These are phyloP conservation scores for Claviceps fusiformis DNA, from an alignment of 2,329 filamentous ascomycete genomes.

Conservation along the genomic window DNA sequence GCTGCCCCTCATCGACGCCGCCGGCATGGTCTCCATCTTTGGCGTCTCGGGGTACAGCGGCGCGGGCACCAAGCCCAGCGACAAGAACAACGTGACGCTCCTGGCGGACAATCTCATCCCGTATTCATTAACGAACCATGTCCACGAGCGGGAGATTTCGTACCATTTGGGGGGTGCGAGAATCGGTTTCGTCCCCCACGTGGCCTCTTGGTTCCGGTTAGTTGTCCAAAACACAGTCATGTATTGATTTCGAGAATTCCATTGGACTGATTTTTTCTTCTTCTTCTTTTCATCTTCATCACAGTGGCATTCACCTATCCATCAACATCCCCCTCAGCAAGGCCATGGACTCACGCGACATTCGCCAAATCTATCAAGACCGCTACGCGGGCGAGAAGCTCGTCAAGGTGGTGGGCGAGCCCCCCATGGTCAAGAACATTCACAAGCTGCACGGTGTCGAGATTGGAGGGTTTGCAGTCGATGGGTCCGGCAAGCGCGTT, in stretches of 20 bases:
- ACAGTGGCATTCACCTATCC: slow-evolving; percentile 80
- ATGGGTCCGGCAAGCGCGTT: slow-evolving; percentile 76
- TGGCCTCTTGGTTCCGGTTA: slow-evolving; percentile 72
- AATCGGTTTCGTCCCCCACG: slow-evolving; percentile 83
- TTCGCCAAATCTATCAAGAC: slow-evolving; percentile 90
- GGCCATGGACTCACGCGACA: slow-evolving; percentile 79
- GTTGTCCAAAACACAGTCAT: not conserved
- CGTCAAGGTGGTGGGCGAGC: slow-evolving; percentile 81
- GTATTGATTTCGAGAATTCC: no score
- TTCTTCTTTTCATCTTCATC: not conserved
- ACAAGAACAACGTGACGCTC: slow-evolving; percentile 78
- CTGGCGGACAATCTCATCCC: slow-evolving; percentile 66
- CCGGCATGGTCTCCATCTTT: slow-evolving; percentile 62
- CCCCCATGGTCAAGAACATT: slow-evolving; percentile 75
- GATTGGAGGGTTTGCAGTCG: slow-evolving; percentile 90
- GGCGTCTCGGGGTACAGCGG: slow-evolving; percentile 91
- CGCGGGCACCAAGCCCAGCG: slow-evolving; percentile 83
- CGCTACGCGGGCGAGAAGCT: slow-evolving; percentile 92
- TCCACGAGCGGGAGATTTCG: slow-evolving; percentile 87
- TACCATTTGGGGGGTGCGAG: slow-evolving; percentile 52
- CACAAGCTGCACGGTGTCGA: slow-evolving; percentile 77
- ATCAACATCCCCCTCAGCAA: slow-evolving; percentile 80
- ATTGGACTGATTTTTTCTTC: not conserved
- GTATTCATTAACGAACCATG: slow-evolving; percentile 68
- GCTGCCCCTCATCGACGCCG: slow-evolving; percentile 42